Evolutionary conservation across 208 protist genomes (phyloP).

Genomic region (Trypanosomatidae sp.): DNA sequence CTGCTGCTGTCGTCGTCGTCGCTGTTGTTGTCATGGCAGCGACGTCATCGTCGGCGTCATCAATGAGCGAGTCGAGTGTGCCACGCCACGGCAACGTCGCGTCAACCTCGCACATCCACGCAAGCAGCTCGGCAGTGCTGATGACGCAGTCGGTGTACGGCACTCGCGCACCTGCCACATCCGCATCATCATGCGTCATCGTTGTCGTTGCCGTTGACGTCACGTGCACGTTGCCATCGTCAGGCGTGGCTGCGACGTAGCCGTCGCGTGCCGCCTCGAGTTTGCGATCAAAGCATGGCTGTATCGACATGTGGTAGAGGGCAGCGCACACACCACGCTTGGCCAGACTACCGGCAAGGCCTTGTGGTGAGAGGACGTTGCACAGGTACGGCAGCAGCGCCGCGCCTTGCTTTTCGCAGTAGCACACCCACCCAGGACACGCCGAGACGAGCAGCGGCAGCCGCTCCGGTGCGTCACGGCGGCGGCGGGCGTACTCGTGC

Average conservation of each 20-base stretch:
- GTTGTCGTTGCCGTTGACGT: not conserved
- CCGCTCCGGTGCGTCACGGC: conserved; percentile 2
- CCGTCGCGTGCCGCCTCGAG: conserved; percentile 92
- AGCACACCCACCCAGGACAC: conserved; percentile 97
- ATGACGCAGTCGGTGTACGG: conserved; percentile 95
- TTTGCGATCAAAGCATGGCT: conserved; percentile 99
- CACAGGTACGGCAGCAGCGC: conserved; percentile 90
- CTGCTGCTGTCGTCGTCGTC: not conserved
- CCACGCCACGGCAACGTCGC: conserved; percentile 23
- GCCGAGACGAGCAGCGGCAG: conserved; percentile 91
- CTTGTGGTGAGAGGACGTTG: conserved; percentile 91
- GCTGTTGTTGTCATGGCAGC: not conserved
- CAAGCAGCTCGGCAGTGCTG: conserved; percentile 87
- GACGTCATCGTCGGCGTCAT: not conserved
- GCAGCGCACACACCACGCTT: conserved; percentile 15
- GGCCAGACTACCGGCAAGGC: conserved; percentile 93
- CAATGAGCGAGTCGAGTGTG: conserved; percentile 15
- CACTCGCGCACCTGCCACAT: conserved; percentile 5
- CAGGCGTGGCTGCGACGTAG: conserved; percentile 21
- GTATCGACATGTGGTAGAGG: conserved; percentile 92
- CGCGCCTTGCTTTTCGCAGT: conserved; percentile 95
- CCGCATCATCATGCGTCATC: not conserved
- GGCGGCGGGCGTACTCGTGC: conserved; percentile 61
- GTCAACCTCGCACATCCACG: conserved; percentile 68
- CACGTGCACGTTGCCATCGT: not conserved